Evolutionary conservation across 1,284 basidiomycete genomes (phyloP), one percentile per base, ranked within the genome.

Genomic region (Sphagnurus paluster): DNA sequence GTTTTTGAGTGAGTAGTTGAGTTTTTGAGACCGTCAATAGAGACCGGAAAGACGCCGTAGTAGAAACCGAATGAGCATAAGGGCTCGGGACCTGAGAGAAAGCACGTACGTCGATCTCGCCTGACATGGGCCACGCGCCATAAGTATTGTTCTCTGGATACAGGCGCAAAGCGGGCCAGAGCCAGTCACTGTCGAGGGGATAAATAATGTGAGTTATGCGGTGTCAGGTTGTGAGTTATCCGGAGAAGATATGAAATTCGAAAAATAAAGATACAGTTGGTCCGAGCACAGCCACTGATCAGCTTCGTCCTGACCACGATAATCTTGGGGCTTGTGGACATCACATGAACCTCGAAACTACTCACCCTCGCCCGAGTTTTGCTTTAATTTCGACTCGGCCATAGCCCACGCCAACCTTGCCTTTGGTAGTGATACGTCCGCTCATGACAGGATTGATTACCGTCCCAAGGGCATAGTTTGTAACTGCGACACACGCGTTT

Each of bases 81-180:
- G n/a, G n/a, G n/a, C n/a, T n/a, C n/a, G n/a, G n/a, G n/a, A n/a
- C n/a, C n/a, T 13, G 11, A 28, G 9, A 28, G 26, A 34, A 5
- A 17, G 30, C 16, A 55, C 57, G 26, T 20, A 64, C 58, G 44
- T 90, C 86, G 41, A 92, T 88, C 66, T 84, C 82, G 39, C 82
- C 84, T 30, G 73, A 80, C 40, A 77, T 58, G 0, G 90, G 90
- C 84, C 87, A 91, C 0, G 70, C 58, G 0, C 90, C 90, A 57
- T 93, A 93, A 2, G 77, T 76, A 42, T 81, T 69, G 43, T 86
- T 70, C 44, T 79, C 76, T 0, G 91, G 90, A 50, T 91, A 71
- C 84, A 93, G 85, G 79, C 83, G 87, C 30, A 93, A 76, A 30
- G 82, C 70, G 46, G 91, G 84, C 80, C 82, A 86, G 11, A 87